phyloP scores from a whole-genome alignment of 306 rosid genomes.

The Cotoneaster glaucophyllus region DNA sequence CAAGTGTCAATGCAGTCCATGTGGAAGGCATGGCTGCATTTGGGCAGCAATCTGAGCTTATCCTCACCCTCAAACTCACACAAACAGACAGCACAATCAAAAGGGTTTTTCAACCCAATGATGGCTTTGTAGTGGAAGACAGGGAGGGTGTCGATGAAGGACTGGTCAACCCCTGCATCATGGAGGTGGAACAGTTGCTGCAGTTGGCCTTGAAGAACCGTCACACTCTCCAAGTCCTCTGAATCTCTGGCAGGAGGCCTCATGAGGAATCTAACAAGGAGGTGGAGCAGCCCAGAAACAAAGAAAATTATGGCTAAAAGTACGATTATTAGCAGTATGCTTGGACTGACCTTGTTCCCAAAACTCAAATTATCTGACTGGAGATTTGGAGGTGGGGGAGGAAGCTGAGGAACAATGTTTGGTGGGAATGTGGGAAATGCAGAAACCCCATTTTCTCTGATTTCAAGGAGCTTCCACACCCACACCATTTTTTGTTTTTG shows the following conservation, averaged over 20 bases:
- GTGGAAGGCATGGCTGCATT: conserved; percentile 96
- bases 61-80: conserved; percentile 87
- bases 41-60: conserved; percentile 78
- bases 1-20: conserved; percentile 88
- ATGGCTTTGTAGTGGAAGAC: conserved; percentile 76
- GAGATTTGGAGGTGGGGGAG: conserved; percentile 24
- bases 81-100: conserved; percentile 92
- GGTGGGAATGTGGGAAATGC: conserved; percentile 37
- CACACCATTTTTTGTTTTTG: conserved; percentile 26
- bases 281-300: conserved; percentile 88
- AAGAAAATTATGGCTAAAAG: conserved; percentile 83
- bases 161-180: conserved; percentile 93
- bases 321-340: conserved; percentile 62
- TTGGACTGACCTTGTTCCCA: conserved; percentile 62
- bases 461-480: conserved; percentile 2
- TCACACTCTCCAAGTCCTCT: conserved; percentile 58
- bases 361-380: conserved; percentile 43
- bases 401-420: conserved; percentile 13
- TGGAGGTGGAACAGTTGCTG: conserved; percentile 95
- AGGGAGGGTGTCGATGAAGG: conserved; percentile 83
- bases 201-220: conserved; percentile 86
- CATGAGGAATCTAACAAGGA: conserved; percentile 68
- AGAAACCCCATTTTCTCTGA: conserved; percentile 14
- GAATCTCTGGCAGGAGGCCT: conserved; percentile 54
- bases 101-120: conserved; percentile 74